These are phyloP conservation scores for Abrus pulchellus DNA, from an alignment of 306 rosid species.

Conservation along the genomic window DNA sequence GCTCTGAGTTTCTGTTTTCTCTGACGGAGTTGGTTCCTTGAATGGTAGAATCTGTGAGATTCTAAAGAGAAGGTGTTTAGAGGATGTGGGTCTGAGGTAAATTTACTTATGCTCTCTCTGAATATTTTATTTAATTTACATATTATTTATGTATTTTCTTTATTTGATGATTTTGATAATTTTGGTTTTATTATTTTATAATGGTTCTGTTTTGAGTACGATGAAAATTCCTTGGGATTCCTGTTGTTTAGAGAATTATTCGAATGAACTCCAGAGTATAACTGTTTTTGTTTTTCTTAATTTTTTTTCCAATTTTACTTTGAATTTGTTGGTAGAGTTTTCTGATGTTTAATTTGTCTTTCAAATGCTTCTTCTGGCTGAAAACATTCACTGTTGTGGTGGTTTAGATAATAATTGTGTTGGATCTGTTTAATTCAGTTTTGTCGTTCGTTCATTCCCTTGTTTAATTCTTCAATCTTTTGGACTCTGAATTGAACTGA, in stretches of 20 bases:
- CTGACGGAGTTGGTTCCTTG: slow-evolving; percentile 52
- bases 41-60: slow-evolving; percentile 66
- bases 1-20: slow-evolving; percentile 49
- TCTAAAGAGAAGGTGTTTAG: slow-evolving; percentile 54
- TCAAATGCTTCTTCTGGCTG: slow-evolving; percentile 46
- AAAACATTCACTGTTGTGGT: slow-evolving; percentile 30
- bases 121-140: slow-evolving; percentile 46
- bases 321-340: slow-evolving; percentile 35
- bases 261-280: slow-evolving; percentile 47
- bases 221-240: slow-evolving; percentile 37
- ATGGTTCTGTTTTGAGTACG: slow-evolving; percentile 41
- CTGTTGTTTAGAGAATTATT: slow-evolving; percentile 48
- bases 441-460: slow-evolving; percentile 30
- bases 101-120: slow-evolving; percentile 50
- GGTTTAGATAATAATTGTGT: slow-evolving; percentile 44
- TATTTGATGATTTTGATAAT: slow-evolving; percentile 46
- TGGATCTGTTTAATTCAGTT: slow-evolving; percentile 65
- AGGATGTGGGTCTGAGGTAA: slow-evolving; percentile 93
- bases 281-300: slow-evolving; percentile 26
- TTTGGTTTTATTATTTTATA: slow-evolving; percentile 50
- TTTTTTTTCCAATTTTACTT: slow-evolving; percentile 19
- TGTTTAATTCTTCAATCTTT: slow-evolving; percentile 39
- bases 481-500: slow-evolving; percentile 38
- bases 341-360: slow-evolving; percentile 50
- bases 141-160: slow-evolving; percentile 23